Evolutionary conservation across 2,329 filamentous ascomycete genomes (phyloP).

Genomic region (Chrysoporthe puriensis): DNA sequence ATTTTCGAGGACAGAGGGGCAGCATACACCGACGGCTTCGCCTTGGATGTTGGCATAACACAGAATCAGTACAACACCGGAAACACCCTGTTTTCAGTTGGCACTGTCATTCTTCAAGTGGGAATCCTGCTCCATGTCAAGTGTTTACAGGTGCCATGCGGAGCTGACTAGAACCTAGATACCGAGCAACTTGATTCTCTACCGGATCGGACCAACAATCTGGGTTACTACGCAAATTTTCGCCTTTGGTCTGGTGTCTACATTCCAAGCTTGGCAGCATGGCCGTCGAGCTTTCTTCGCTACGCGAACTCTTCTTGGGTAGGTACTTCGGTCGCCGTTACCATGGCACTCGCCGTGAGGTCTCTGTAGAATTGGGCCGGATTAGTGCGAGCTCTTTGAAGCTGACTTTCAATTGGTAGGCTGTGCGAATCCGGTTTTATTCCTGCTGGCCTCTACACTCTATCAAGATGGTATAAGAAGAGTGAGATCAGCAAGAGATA

Average conservation of each 20-base stretch:
- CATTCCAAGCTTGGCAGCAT: constrained; percentile 45
- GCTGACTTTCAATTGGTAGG: constrained; percentile 15
- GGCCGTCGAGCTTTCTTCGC: constrained; percentile 42
- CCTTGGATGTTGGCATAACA: constrained; percentile 50
- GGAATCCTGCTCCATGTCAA: neutral
- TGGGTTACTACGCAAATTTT: constrained; percentile 45
- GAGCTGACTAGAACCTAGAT: constrained; percentile 24
- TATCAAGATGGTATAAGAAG: constrained; percentile 52
- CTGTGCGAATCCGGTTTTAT: constrained; percentile 49
- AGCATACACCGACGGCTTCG: constrained; percentile 55
- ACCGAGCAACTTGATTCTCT: constrained; percentile 36
- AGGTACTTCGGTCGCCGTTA: constrained; percentile 9
- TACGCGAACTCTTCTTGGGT: constrained; percentile 44
- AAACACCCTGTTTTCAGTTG: constrained; percentile 53
- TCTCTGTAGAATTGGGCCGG: neutral
- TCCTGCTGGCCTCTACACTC: constrained; percentile 50
- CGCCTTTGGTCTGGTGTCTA: constrained; percentile 42
- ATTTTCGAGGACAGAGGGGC: constrained; percentile 38
- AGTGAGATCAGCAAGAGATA: constrained; percentile 51
- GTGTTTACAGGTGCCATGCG: neutral
- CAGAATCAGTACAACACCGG: constrained; percentile 57
- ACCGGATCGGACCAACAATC: constrained; percentile 39
- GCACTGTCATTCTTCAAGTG: constrained; percentile 51
- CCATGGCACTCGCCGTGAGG: neutral
- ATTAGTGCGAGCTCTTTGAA: neutral